These are phyloP conservation scores for Harringtonia aguacate DNA, from an alignment of 2,329 filamentous ascomycete genomes.

Conservation along the genomic window DNA sequence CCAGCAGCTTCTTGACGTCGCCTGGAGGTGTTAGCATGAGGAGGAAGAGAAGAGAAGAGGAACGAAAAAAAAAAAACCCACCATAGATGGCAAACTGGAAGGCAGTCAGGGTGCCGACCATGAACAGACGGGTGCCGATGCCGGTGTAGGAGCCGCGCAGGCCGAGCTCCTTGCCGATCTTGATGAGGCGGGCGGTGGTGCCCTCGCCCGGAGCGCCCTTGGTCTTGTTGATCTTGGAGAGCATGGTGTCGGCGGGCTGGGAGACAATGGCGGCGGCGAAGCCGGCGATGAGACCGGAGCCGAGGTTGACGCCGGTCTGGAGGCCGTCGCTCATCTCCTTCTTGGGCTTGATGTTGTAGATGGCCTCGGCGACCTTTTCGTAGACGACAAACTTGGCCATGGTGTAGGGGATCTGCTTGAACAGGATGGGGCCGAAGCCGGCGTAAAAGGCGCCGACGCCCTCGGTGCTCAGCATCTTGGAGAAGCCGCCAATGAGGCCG, in stretches of 20 bases:
- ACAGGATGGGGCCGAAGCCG: conserved; percentile 68
- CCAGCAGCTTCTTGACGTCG: conserved; percentile 56
- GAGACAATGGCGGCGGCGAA: conserved; percentile 73
- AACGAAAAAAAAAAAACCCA: background rate
- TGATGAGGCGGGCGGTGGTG: conserved; percentile 63
- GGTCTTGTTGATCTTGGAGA: conserved; percentile 85
- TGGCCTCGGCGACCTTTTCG: conserved; percentile 65
- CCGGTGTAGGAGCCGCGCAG: conserved; percentile 61
- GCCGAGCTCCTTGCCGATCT: conserved; percentile 73
- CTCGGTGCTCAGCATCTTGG: conserved; percentile 64
- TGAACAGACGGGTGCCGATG: conserved; percentile 52
- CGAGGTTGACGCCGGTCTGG: conserved; percentile 62
- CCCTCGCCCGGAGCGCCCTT: conserved; percentile 70
- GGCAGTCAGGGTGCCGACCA: conserved; percentile 55
- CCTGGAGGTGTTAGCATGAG: conserved; percentile 5
- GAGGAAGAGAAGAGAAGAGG: background rate
- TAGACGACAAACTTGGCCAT: conserved; percentile 84
- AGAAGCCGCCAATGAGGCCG: conserved; percentile 61
- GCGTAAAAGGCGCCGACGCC: conserved; percentile 72
- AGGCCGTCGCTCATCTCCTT: conserved; percentile 46
- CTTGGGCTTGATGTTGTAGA: conserved; percentile 59
- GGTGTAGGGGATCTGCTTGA: conserved; percentile 79
- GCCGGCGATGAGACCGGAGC: conserved; percentile 40
- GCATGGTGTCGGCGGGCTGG: conserved; percentile 78
- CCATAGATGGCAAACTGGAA: conserved; percentile 80